phyloP scores from a whole-genome alignment of 768 basidiomycete genomes.

The Ramaria sp. region DNA sequence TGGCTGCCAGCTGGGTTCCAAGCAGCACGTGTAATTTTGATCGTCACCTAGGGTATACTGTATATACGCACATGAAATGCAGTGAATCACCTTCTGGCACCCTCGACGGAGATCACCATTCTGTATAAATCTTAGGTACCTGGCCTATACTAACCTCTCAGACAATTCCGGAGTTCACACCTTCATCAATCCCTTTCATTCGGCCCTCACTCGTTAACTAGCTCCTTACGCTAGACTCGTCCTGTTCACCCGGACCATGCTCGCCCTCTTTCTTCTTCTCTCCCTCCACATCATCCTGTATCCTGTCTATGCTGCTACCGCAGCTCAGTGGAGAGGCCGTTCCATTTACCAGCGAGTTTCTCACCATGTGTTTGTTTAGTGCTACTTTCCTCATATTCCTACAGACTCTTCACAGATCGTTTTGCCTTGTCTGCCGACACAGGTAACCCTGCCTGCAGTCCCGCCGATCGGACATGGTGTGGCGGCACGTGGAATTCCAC shows the following conservation, averaged over 20 bases:
- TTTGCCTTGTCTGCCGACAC: constrained; percentile 55
- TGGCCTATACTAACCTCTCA: no score
- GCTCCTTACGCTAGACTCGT: not conserved
- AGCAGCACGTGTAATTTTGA: no score
- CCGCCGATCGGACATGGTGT: constrained; percentile 57
- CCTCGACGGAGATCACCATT: no score
- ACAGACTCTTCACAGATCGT: constrained; percentile 62
- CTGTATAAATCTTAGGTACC: no score
- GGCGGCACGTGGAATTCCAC: constrained; percentile 75
- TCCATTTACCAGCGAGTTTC: constrained; percentile 60
- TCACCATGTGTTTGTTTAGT: not conserved
- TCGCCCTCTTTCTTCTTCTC: constrained; percentile 2
- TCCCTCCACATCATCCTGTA: constrained; percentile 17
- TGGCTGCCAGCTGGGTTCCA: no score
- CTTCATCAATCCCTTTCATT: not conserved
- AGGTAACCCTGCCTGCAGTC: constrained; percentile 43
- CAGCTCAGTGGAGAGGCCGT: constrained; percentile 64
- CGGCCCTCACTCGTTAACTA: not conserved
- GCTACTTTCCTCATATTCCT: not conserved
- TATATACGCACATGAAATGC: no score
- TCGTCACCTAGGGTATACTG: no score
- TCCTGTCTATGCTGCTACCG: constrained; percentile 43
- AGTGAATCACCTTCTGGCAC: no score
- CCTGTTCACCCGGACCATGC: not conserved
- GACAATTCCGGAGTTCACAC: no score